Base-by-base conservation (phyloP, 352 stramenopile genomes). In the Phytopythium helicoides region DNA sequence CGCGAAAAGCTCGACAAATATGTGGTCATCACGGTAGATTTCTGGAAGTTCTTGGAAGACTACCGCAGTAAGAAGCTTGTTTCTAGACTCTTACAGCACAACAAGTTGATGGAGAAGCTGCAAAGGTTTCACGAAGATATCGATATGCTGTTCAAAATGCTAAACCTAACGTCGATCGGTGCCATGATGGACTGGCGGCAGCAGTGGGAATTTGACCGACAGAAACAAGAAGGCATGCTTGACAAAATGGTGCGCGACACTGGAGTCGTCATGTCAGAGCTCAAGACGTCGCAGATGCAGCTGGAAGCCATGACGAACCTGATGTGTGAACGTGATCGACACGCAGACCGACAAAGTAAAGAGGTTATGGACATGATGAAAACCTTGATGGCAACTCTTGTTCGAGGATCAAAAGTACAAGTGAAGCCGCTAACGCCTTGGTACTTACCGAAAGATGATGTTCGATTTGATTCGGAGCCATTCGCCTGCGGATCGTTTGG, bases 401-500 rank as follows among this genome's bases (percentile, higher is more conserved):
- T 62, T n/a, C 51, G 48, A 31, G 48, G 40, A 15, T 65, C 52
- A 0, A 50, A 54, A n/a, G 34, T 52, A 2, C 26, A 21, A 0
- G 50, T 63, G 0, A 19, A 28, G 0, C 25, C 19, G 7, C 37
- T 70, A 0, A 60, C 60, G 1, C 34, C n/a, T 2, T 73, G 56
- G 47, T 70, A 57, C 18, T 19, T 73, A 1, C 60, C 52, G 6
- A 37, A 23, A 0, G 37, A 61, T 25, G 64, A 69, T 28, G 46
- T 70, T 1, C 6, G 22, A 0, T 64, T 38, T 38, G 54, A 55
- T 3, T 22, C 21, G 0, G 16, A 57, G 14, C 49, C 48, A 14
- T 75, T 71, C 38, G 56, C 55, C 0, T 14, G 39, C 25, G 62
- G 62, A 5, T 65, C 66, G 1, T 72, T 63, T 23, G 62, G 48